Base-by-base conservation (phyloP, 768 basidiomycete genomes). In the Suillus variegatus region DNA sequence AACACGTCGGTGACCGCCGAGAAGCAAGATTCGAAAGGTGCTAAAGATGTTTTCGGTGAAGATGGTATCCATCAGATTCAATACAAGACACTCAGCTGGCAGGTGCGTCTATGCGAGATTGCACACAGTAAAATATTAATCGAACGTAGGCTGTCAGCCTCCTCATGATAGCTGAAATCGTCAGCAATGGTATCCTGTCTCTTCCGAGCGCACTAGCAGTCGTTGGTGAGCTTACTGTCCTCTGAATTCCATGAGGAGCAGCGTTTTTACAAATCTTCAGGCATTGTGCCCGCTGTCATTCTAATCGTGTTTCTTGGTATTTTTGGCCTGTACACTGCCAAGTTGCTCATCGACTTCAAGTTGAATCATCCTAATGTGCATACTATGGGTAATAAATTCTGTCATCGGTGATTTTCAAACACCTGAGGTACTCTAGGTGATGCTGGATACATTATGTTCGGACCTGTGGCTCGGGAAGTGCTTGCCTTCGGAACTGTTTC, bases 141-240 rank as follows among this genome's bases (percentile, higher is more conserved):
- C 47, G 16, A 32, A 32, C 14, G n/a, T 62, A 85, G 83, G 82
- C 84, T 65, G 82, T 85, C 9, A 73, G 77, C 35, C 67, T 84
- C 60, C 72, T 86, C n/a, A 86, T 86, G 85, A 85, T 85, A 61
- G 84, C 85, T 51, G 85, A 85, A 70, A 85, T 85, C 32, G 84
- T 86, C 41, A 83, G 82, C 72, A 86, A 85, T 72, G 85, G 85
- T 13, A 83, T 85, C 81, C 70, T 86, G 18, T 84, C 85, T 18
- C 75, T 86, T 8, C 85, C 85, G 0, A 82, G 80, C 55, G 77
- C 84, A 14, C 78, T 85, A 65, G 85, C 85, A 9, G 81, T 80
- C 3, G 83, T 85, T 61, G 85, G 84, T 84, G 68, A 66, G 76
- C 58, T 5, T 40, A 20, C 28, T 49, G 13, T 20, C 4, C 20